Conservation (phyloP, 306 rosid species). For the Medicago lupulina region DNA sequence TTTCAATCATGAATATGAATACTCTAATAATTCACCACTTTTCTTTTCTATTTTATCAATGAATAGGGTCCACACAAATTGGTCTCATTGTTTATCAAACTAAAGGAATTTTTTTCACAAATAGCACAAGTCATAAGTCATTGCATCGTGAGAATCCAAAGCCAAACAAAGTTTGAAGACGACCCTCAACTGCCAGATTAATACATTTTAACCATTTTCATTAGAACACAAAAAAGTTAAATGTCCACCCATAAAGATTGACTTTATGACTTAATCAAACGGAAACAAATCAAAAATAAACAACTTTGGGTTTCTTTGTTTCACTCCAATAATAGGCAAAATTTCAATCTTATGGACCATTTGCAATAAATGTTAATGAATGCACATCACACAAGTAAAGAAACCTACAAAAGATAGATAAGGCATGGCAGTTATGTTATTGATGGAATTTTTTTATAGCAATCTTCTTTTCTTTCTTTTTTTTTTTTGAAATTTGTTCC, state of each 20-base stretch:
- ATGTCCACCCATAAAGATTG: slow-evolving; percentile 49
- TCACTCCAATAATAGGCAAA: slow-evolving; percentile 50
- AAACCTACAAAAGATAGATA: slow-evolving; percentile 1
- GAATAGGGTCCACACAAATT: slow-evolving; percentile 32
- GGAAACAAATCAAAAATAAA: slow-evolving; percentile 40
- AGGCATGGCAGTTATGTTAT: slow-evolving; percentile 31
- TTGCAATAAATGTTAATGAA: slow-evolving; percentile 51
- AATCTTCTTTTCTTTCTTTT: no score
- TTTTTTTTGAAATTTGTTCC: no score
- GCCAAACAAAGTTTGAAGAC: slow-evolving; percentile 54
- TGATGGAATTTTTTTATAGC: not conserved
- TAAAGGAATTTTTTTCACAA: slow-evolving; percentile 37
- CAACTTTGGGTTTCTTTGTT: slow-evolving; percentile 47
- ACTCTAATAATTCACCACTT: slow-evolving; percentile 25
- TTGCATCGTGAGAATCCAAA: slow-evolving; percentile 52
- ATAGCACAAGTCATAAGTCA: slow-evolving; percentile 43
- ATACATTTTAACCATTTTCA: slow-evolving; percentile 39
- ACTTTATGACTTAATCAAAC: slow-evolving; percentile 42
- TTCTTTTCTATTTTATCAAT: slow-evolving; percentile 27
- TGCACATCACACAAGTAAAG: slow-evolving; percentile 32
- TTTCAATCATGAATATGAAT: slow-evolving; percentile 32
- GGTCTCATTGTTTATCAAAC: slow-evolving; percentile 43
- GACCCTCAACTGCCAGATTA: slow-evolving; percentile 65
- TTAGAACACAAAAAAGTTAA: slow-evolving; percentile 36
- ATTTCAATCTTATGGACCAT: slow-evolving; percentile 60